Conservation (phyloP, 1,284 basidiomycete genomes). For the Ganoderma meredithae region DNA sequence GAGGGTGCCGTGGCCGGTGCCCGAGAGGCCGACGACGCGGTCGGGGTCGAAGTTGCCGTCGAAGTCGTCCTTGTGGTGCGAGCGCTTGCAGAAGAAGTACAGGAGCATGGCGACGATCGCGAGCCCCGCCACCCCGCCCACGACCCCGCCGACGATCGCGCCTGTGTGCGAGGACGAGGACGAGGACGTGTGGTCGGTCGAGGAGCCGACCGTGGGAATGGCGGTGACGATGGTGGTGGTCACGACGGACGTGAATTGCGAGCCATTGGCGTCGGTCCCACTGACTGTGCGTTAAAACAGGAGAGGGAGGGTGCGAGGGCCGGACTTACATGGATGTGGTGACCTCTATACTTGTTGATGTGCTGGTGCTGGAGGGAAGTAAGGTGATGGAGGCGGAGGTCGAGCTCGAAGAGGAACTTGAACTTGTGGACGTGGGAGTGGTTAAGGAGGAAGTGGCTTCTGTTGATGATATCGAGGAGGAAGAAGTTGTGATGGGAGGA, state of each 20-base stretch:
- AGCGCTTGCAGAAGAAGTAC: constrained; percentile 37
- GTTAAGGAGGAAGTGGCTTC: neutral
- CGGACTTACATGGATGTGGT: constrained; percentile 32
- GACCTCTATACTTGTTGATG: constrained; percentile 26
- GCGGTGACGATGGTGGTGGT: constrained; percentile 27
- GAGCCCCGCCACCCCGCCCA: constrained; percentile 45
- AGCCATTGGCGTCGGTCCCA: constrained; percentile 36
- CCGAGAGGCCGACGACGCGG: constrained; percentile 43
- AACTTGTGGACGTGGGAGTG: constrained; percentile 5
- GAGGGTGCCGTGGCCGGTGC: constrained; percentile 40
- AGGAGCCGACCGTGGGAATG: constrained; percentile 19
- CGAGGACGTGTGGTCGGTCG: constrained; percentile 12
- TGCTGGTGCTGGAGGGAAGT: constrained; percentile 12
- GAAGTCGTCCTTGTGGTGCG: constrained; percentile 47
- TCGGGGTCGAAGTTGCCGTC: constrained; percentile 62
- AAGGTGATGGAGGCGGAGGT: neutral
- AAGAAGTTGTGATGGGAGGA: constrained; percentile 4
- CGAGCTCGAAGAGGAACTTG: constrained; percentile 7
- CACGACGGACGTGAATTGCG: constrained; percentile 35
- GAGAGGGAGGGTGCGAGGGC: neutral
- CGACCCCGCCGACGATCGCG: constrained; percentile 49
- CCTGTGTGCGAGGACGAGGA: constrained; percentile 40
- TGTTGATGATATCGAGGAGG: neutral
- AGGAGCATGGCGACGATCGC: constrained; percentile 39
- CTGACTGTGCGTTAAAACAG: constrained; percentile 22